These are phyloP conservation scores for Phytophthora macrochlamydospora DNA, from an alignment of 352 stramenopile species.

Conservation along the genomic window DNA sequence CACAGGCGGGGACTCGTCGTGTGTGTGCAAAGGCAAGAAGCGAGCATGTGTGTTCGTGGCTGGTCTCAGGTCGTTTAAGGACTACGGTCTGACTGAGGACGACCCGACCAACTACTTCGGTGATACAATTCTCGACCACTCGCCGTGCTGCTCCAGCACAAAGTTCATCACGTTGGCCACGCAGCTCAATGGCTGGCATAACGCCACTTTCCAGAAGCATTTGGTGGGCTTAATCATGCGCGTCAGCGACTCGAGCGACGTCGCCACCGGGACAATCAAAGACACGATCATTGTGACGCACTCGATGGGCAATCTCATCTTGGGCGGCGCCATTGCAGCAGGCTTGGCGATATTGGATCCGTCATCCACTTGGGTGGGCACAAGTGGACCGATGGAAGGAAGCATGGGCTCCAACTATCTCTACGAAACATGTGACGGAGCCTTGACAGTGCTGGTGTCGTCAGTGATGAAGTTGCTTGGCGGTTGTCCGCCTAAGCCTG, in stretches of 20 bases:
- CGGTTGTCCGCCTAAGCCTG: constrained; percentile 46
- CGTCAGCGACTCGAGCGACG: constrained; percentile 42
- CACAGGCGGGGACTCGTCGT: constrained; percentile 10
- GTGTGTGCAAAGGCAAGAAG: constrained; percentile 40
- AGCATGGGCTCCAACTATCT: constrained; percentile 60
- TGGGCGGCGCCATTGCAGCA: constrained; percentile 48
- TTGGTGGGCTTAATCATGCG: constrained; percentile 41
- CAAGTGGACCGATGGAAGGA: constrained; percentile 46
- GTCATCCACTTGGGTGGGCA: constrained; percentile 41
- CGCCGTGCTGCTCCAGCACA: constrained; percentile 63
- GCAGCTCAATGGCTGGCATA: constrained; percentile 52
- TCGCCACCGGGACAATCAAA: constrained; percentile 42
- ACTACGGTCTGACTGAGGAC: constrained; percentile 34
- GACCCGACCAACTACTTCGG: constrained; percentile 53
- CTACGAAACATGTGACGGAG: constrained; percentile 38
- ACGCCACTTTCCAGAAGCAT: constrained; percentile 40
- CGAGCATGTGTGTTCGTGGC: constrained; percentile 66
- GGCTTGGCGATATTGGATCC: constrained; percentile 34
- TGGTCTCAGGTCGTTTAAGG: constrained; percentile 40
- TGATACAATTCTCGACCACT: constrained; percentile 45
- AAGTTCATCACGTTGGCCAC: constrained; percentile 58
- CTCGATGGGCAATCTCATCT: constrained; percentile 68
- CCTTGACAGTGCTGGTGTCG: constrained; percentile 23
- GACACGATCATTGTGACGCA: constrained; percentile 69
- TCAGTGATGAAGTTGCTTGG: constrained; percentile 34